Evolutionary conservation across 805 yeast genomes (phyloP).

Genomic region (Saccharomyces mikatae): DNA sequence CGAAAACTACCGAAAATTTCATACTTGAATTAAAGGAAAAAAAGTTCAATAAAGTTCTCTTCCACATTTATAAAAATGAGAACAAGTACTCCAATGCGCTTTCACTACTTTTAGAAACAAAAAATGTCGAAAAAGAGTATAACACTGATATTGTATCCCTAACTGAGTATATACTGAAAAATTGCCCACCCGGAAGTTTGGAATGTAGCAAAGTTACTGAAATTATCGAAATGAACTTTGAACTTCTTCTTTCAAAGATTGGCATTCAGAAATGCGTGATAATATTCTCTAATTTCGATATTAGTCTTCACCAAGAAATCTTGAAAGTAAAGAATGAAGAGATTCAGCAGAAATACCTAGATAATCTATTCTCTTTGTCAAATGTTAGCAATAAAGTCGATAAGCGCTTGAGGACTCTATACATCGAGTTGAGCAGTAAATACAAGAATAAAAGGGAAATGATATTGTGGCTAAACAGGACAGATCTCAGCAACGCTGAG

Average conservation of each 20-base stretch:
- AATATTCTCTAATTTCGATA: constrained; percentile 12
- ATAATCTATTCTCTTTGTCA: constrained; percentile 6
- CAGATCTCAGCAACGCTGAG: constrained; percentile 11
- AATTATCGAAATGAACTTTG: constrained; percentile 13
- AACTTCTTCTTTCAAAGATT: constrained; percentile 1
- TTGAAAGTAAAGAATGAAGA: constrained; percentile 1
- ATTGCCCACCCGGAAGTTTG: neutral
- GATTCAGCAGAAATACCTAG: constrained; percentile 14
- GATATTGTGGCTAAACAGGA: constrained; percentile 10
- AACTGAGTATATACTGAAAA: neutral
- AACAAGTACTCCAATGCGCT: constrained; percentile 12
- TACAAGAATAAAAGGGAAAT: constrained; percentile 6
- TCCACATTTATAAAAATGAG: constrained; percentile 14
- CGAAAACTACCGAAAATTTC: constrained; percentile 43
- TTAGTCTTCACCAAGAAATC: constrained; percentile 15
- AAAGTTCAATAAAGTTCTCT: constrained; percentile 20
- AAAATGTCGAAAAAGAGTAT: constrained; percentile 5
- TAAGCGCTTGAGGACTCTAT: constrained; percentile 7
- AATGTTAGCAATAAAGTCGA: neutral
- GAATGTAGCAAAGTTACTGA: neutral
- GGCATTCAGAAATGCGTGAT: constrained; percentile 7
- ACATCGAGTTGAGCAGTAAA: constrained; percentile 15
- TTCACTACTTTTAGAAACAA: constrained; percentile 5
- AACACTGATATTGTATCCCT: neutral
- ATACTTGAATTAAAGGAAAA: constrained; percentile 17